Evolutionary conservation across 2,329 filamentous ascomycete species (phyloP).

Genomic region (Alternaria conjuncta): DNA sequence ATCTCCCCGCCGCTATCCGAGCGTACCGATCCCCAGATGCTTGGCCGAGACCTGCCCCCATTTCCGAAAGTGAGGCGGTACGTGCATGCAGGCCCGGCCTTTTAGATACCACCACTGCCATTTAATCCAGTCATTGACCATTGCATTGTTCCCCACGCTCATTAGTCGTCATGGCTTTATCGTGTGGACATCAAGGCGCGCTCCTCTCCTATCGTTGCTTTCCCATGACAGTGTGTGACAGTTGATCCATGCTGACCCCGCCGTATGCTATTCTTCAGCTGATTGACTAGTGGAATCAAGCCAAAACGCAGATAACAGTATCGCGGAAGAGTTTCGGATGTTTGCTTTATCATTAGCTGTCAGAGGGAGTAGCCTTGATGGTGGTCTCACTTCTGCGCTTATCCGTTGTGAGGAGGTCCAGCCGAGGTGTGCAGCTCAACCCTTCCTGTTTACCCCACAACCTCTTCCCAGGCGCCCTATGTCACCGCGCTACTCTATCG

Average conservation of each 20-base stretch:
- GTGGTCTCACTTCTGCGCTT: conserved; percentile 13
- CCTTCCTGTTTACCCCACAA: conserved; percentile 34
- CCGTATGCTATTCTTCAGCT: conserved; percentile 4
- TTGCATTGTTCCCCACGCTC: conserved; percentile 30
- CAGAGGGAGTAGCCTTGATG: neutral
- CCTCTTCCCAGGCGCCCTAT: conserved; percentile 26
- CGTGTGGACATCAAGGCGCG: conserved; percentile 18
- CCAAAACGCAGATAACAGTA: conserved; percentile 1
- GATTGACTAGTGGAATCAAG: conserved; percentile 9
- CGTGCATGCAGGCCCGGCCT: conserved; percentile 27
- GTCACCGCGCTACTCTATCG: conserved; percentile 8
- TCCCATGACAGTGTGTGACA: conserved; percentile 17
- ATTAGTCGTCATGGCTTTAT: conserved; percentile 35
- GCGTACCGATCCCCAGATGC: neutral
- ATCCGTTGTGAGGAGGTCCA: conserved; percentile 34
- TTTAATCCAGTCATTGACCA: conserved; percentile 29
- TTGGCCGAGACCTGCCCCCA: conserved; percentile 20
- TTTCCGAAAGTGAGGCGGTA: conserved; percentile 29
- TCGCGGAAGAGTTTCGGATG: neutral
- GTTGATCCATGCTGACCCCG: conserved; percentile 14
- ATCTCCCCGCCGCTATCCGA: neutral
- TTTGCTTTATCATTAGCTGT: neutral
- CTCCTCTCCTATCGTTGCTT: conserved; percentile 30
- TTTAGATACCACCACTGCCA: conserved; percentile 37
- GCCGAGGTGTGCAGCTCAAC: conserved; percentile 30